Evolutionary conservation across 208 protist species (phyloP).

Genomic region (Chromosphaera perkinsii): DNA sequence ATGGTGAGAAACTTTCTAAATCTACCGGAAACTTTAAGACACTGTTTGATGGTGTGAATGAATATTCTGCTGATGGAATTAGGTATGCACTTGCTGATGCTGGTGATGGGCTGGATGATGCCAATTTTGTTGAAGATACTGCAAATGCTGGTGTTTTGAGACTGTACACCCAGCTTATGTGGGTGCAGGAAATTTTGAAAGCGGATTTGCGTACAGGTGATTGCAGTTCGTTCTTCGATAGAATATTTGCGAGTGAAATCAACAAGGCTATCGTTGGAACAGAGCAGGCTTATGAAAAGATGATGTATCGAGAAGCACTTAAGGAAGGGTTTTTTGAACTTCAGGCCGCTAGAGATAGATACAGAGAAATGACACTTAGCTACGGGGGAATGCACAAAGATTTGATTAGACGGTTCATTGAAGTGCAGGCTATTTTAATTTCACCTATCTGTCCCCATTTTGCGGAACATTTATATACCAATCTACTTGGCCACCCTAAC

Average conservation of each 20-base stretch:
- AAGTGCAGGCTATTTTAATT: constrained; percentile 81
- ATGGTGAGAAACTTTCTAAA: constrained; percentile 99
- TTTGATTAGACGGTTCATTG: constrained; percentile 77
- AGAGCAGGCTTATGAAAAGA: constrained; percentile 75
- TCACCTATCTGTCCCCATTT: constrained; percentile 92
- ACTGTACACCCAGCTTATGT: constrained; percentile 87
- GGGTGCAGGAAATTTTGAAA: constrained; percentile 68
- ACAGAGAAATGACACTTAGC: constrained; percentile 65
- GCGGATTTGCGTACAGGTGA: constrained; percentile 19
- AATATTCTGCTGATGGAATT: constrained; percentile 63
- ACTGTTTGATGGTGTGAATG: constrained; percentile 59
- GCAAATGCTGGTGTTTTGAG: constrained; percentile 89
- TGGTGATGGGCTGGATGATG: constrained; percentile 95
- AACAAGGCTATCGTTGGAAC: constrained; percentile 75
- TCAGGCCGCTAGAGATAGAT: constrained; percentile 78
- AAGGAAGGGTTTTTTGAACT: constrained; percentile 89
- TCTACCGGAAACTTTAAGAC: constrained; percentile 98
- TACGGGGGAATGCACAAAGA: constrained; percentile 38
- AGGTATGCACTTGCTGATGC: constrained; percentile 95
- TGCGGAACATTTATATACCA: constrained; percentile 12
- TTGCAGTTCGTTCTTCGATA: constrained; percentile 9
- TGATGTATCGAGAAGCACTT: constrained; percentile 89
- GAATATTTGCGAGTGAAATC: constrained; percentile 83
- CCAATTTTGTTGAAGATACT: constrained; percentile 91
- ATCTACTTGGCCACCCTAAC: background rate